A percentile compares a stretch with the other conserved stretches of the same genome.
Evolutionary conservation across 768 basidiomycete species (phyloP).

Genomic region (Hydnomerulius pinastri): DNA sequence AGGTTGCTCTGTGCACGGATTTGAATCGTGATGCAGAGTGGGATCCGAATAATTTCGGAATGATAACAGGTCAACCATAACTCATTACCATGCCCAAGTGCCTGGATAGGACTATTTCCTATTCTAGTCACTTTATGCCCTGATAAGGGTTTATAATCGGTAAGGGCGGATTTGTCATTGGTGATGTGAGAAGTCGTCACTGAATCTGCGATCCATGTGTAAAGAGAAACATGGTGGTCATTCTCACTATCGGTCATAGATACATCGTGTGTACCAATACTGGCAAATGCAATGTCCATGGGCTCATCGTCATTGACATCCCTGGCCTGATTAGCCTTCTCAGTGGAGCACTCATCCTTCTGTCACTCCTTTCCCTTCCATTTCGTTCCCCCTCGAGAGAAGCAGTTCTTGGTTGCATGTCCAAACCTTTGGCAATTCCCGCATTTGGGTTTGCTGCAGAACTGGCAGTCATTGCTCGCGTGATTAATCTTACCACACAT

Average conservation of each 20-base stretch:
- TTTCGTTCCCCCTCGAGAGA: too few relatives aligned
- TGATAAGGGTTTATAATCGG: too few relatives aligned
- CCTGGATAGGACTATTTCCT: too few relatives aligned
- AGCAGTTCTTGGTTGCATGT: not conserved
- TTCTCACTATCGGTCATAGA: not conserved
- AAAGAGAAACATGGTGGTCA: not conserved
- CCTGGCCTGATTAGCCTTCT: too few relatives aligned
- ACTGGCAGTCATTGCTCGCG: not conserved
- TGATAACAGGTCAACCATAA: too few relatives aligned
- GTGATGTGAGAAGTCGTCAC: slow-evolving; percentile 3
- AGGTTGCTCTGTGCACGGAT: too few relatives aligned
- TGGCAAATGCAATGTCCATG: too few relatives aligned
- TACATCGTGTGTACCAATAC: not conserved
- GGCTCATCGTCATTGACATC: too few relatives aligned
- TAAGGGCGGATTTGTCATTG: not conserved
- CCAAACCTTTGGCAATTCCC: not conserved
- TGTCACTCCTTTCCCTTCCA: not conserved
- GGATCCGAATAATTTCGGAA: too few relatives aligned
- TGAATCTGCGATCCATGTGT: slow-evolving; percentile 7
- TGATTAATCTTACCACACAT: slow-evolving; percentile 3
- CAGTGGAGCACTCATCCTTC: not conserved
- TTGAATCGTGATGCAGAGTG: too few relatives aligned
- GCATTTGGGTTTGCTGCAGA: slow-evolving; percentile 1
- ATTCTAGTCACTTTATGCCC: too few relatives aligned
- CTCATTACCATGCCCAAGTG: too few relatives aligned